These are phyloP conservation scores for Venturia carpophila DNA, from an alignment of 2,329 filamentous ascomycete genomes.

Conservation along the genomic window DNA sequence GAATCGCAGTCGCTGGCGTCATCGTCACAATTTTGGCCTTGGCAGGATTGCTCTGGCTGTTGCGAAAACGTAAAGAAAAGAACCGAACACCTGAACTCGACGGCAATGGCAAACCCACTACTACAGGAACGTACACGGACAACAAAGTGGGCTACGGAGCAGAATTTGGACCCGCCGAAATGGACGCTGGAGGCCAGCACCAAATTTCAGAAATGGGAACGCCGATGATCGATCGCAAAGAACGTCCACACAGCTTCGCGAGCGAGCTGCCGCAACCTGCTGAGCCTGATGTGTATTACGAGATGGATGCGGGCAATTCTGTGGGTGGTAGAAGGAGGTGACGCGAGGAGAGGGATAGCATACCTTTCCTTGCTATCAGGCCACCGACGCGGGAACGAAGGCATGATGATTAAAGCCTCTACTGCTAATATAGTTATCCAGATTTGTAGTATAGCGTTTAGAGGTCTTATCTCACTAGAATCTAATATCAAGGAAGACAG, in stretches of 20 bases:
- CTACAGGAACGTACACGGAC: background rate
- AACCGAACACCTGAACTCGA: conserved; percentile 4
- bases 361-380: conserved; percentile 9
- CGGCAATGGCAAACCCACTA: background rate
- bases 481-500: too few relatives aligned
- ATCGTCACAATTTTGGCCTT: background rate
- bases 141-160: background rate
- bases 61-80: background rate
- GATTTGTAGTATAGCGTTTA: too few relatives aligned
- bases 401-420: background rate
- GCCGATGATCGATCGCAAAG: conserved; percentile 9
- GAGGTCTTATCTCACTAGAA: too few relatives aligned
- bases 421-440: too few relatives aligned
- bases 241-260: background rate
- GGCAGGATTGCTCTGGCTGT: conserved; percentile 12
- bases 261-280: conserved; percentile 4
- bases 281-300: conserved; percentile 1
- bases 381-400: background rate
- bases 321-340: background rate
- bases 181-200: conserved; percentile 14
- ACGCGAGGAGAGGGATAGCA: conserved; percentile 14
- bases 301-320: conserved; percentile 13
- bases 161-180: conserved; percentile 11
- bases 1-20: conserved; percentile 19
- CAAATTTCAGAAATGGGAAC: conserved; percentile 10